Evolutionary conservation across 805 yeast species (phyloP).

Genomic region (Kazachstania kunashirensis): DNA sequence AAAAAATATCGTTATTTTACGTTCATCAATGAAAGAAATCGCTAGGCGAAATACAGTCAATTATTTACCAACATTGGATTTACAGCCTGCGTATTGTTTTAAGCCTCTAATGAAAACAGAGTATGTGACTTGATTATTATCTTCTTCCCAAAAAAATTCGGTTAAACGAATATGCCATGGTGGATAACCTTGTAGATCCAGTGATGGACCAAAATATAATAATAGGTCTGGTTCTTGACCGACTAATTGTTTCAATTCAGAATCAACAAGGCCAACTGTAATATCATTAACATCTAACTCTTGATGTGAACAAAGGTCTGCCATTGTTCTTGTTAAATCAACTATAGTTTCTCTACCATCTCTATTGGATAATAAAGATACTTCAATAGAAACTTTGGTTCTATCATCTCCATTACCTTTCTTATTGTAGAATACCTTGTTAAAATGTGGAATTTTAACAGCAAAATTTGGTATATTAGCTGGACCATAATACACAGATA

Average conservation of each 20-base stretch:
- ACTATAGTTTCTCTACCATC: constrained; percentile 91
- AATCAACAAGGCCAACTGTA: constrained; percentile 65
- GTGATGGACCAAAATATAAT: constrained; percentile 71
- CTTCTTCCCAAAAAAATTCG: constrained; percentile 87
- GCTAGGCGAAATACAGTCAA: too few relatives aligned
- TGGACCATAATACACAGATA: constrained; percentile 67
- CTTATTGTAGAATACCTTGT: constrained; percentile 34
- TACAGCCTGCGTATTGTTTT: constrained; percentile 66
- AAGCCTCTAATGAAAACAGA: constrained; percentile 75
- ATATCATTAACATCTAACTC: constrained; percentile 59
- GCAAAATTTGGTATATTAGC: constrained; percentile 52
- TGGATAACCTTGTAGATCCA: constrained; percentile 89
- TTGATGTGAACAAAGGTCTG: constrained; percentile 55
- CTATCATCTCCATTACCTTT: constrained; percentile 25
- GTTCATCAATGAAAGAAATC: too few relatives aligned
- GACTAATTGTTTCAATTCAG: constrained; percentile 61
- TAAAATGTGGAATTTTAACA: constrained; percentile 60
- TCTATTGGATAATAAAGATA: constrained; percentile 56
- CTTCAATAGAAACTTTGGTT: constrained; percentile 42
- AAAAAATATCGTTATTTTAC: too few relatives aligned
- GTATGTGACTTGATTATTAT: constrained; percentile 69
- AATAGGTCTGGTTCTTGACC: constrained; percentile 91
- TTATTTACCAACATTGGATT: constrained; percentile 82
- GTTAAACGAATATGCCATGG: constrained; percentile 95
- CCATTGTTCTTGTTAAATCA: constrained; percentile 76